A percentile compares a stretch with the other conserved stretches of the same genome.
Evolutionary conservation across 2,329 filamentous ascomycete genomes (phyloP).

Genomic region (Sarocladium brachiariae): DNA sequence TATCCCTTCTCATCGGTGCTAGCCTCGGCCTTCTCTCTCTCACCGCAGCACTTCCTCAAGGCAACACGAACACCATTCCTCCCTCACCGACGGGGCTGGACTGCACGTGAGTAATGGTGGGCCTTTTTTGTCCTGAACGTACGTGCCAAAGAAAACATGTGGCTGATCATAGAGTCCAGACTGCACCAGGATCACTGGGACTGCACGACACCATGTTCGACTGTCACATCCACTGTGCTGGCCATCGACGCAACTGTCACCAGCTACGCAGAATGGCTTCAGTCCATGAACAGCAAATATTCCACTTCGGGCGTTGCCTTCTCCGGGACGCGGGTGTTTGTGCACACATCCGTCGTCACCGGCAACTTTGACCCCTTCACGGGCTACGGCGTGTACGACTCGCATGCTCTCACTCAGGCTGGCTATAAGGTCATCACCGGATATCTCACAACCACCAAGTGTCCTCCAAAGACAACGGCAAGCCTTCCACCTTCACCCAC

Average conservation of each 20-base stretch:
- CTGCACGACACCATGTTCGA: conserved; percentile 1
- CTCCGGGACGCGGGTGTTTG: conserved; percentile 14
- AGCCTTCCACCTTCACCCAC: conserved; percentile 13
- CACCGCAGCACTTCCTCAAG: neutral
- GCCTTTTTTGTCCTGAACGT: too few species aligned
- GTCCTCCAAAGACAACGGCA: conserved; percentile 9
- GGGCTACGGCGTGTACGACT: conserved; percentile 17
- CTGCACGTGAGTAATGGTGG: neutral
- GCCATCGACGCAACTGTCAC: conserved; percentile 4
- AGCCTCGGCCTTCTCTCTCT: neutral
- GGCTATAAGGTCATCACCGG: conserved; percentile 16
- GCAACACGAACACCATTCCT: conserved; percentile 2
- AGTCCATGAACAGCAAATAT: conserved; percentile 17
- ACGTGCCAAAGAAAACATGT: too few species aligned
- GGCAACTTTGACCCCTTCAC: conserved; percentile 16
- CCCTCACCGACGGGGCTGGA: neutral
- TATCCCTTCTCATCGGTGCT: neutral
- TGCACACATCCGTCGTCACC: conserved; percentile 14
- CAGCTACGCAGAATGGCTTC: conserved; percentile 14
- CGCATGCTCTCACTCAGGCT: conserved; percentile 15
- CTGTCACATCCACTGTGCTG: neutral
- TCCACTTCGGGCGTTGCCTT: conserved; percentile 16
- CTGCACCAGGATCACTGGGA: conserved; percentile 4
- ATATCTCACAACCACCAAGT: conserved; percentile 3
- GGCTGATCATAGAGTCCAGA: neutral